These are phyloP conservation scores for Teratosphaeria nubilosa DNA, from an alignment of 2,329 filamentous ascomycete genomes.

Conservation along the genomic window DNA sequence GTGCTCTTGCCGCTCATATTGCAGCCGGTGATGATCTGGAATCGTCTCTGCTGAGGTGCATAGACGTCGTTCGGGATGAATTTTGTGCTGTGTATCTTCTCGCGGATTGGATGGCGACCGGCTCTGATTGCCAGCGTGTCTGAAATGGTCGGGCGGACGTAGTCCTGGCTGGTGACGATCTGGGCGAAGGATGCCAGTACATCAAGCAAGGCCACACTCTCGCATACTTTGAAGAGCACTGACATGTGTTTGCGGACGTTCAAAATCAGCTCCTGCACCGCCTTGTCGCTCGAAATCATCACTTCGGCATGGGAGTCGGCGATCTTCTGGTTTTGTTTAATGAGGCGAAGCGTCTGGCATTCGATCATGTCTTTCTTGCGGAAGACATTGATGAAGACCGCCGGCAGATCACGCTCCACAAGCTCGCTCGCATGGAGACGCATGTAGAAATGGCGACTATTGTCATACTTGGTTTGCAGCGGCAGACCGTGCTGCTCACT, in stretches of 20 bases:
- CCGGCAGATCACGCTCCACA: conserved; percentile 49
- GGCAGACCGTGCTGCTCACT: conserved; percentile 48
- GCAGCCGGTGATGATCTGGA: conserved; percentile 89
- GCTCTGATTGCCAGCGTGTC: conserved; percentile 61
- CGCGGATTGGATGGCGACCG: conserved; percentile 68
- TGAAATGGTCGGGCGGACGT: conserved; percentile 59
- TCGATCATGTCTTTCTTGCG: conserved; percentile 67
- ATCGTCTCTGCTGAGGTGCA: conserved; percentile 66
- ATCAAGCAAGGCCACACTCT: conserved; percentile 77
- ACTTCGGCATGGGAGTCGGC: conserved; percentile 75
- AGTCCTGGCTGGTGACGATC: conserved; percentile 56
- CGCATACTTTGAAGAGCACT: conserved; percentile 70
- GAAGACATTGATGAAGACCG: conserved; percentile 66
- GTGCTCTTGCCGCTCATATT: conserved; percentile 99
- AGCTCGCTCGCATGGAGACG: conserved; percentile 54
- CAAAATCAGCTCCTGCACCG: conserved; percentile 60
- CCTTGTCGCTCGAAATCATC: conserved; percentile 65
- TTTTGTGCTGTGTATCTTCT: conserved; percentile 57
- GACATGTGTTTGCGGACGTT: conserved; percentile 64
- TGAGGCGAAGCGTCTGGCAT: conserved; percentile 74
- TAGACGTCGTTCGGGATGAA: conserved; percentile 90
- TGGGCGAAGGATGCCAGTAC: conserved; percentile 58
- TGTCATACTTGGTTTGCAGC: conserved; percentile 65
- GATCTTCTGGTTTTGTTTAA: conserved; percentile 68
- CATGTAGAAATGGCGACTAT: conserved; percentile 69